Evolutionary conservation across 805 yeast genomes (phyloP).

Genomic region (Sungouiella blattae): DNA sequence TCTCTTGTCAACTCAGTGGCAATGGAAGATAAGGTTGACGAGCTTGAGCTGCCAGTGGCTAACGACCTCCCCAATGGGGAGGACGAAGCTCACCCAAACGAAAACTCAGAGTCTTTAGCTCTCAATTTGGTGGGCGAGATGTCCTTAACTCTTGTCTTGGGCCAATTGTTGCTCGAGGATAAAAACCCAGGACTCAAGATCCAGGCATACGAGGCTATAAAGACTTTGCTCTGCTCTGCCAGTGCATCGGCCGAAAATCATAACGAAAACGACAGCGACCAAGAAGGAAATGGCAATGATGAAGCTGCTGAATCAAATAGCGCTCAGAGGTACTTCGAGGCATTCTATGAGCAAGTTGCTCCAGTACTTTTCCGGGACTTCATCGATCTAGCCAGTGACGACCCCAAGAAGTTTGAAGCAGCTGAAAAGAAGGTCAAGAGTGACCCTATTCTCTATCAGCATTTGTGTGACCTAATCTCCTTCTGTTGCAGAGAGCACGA

Average conservation of each 20-base stretch:
- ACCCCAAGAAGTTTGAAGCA: not conserved
- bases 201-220: slow-evolving; percentile 82
- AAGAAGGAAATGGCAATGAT: slow-evolving; percentile 5
- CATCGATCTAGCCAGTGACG: slow-evolving; percentile 26
- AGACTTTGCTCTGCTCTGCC: slow-evolving; percentile 62
- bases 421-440: slow-evolving; percentile 7
- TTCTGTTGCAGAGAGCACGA: slow-evolving; percentile 70
- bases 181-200: slow-evolving; percentile 68
- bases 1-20: slow-evolving; percentile 46
- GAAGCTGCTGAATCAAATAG: too few relatives aligned
- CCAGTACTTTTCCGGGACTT: slow-evolving; percentile 52
- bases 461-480: slow-evolving; percentile 66
- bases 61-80: slow-evolving; percentile 1
- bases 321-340: slow-evolving; percentile 46
- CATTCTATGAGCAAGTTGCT: slow-evolving; percentile 64
- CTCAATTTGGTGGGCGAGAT: slow-evolving; percentile 50
- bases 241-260: slow-evolving; percentile 6
- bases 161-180: slow-evolving; percentile 60
- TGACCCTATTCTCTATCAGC: slow-evolving; percentile 48
- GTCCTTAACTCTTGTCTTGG: slow-evolving; percentile 52
- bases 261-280: slow-evolving; percentile 9
- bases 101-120: slow-evolving; percentile 13
- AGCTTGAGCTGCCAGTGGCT: slow-evolving; percentile 22
- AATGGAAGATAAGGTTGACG: slow-evolving; percentile 27
- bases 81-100: not conserved